Evolutionary conservation across 495 filamentous ascomycete genomes (phyloP), one percentile per base, ranked within the genome.

Genomic region (Glonium stellatum): DNA sequence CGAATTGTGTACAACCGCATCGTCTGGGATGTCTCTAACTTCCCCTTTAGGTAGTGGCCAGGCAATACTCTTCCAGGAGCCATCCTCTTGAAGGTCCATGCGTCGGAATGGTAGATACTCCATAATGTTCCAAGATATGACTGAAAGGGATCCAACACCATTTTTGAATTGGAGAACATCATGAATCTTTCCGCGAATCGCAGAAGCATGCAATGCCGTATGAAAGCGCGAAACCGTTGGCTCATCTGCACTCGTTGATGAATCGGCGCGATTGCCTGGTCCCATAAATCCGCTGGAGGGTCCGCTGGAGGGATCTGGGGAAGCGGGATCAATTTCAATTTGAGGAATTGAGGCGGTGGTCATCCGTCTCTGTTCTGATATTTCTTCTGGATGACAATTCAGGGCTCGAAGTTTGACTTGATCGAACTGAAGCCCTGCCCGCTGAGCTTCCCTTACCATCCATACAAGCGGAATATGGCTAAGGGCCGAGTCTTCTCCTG

Each of bases 31-130:
- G 69, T 95, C 90, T 1, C 90, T 81, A 4, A 87, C 83, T 69
- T 93, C 90, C 23, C 90, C 90, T 48, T 82, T 81, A 0, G 90
- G 89, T 4, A 93, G 70, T 0, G 90, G 90, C 84, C 88, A 91
- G 21, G 82, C 73, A 59, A 95, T 92, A 0, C 87, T 84, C 64
- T 87, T 86, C 90, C 90, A 95, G 0, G 82, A 81, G 0, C 88
- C 89, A 60, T 92, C 85, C 1, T 76, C 56, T 52, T 82, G 79
- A 19, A 93, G 68, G 67, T 92, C 89, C 87, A 95, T 90, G 9
- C 90, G 80, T 0, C 88, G 82, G 74, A 93, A 92, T 0, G 90
- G 89, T 13, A 95, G 74, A 66, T 85, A 91, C 67, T 95, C 88
- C 88, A 93, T 92, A 34, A 90, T 71, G 22, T 84, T 85, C 90